phyloP scores from a whole-genome alignment of 345 rosid genomes.

The Clarkia xantiana region DNA sequence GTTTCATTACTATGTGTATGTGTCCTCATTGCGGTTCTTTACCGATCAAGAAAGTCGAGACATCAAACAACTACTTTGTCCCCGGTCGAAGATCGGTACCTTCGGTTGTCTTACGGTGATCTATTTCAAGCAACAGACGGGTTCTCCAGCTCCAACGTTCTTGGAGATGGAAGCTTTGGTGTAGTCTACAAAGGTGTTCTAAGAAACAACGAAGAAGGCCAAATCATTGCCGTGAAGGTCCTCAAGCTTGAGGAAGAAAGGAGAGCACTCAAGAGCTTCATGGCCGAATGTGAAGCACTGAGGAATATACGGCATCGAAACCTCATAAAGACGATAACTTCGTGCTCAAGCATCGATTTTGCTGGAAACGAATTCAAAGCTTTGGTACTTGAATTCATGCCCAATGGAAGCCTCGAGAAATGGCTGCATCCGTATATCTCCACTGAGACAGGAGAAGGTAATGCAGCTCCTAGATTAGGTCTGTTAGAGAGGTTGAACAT shows the following conservation, averaged over 20 bases:
- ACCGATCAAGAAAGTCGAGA: no score
- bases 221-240: constrained; percentile 16
- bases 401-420: constrained; percentile 10
- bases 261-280: constrained; percentile 11
- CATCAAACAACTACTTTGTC: no score
- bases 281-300: constrained; percentile 11
- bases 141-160: constrained; percentile 9
- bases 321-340: constrained; percentile 9
- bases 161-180: constrained; percentile 14
- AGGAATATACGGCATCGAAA: constrained; percentile 12
- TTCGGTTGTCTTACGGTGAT: no score
- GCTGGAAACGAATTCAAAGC: constrained; percentile 16
- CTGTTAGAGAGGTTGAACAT: no score
- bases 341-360: constrained; percentile 9
- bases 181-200: constrained; percentile 9
- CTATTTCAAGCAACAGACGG: constrained; percentile 12
- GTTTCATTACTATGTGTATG: background rate
- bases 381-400: constrained; percentile 14
- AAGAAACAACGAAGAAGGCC: background rate
- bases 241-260: constrained; percentile 6
- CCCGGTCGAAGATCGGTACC: no score
- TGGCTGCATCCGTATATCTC: constrained; percentile 11
- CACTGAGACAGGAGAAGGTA: background rate
- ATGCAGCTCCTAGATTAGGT: no score
- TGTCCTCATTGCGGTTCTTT: background rate